phyloP scores from a whole-genome alignment of 768 basidiomycete species.

The Pulveroboletus sp. region DNA sequence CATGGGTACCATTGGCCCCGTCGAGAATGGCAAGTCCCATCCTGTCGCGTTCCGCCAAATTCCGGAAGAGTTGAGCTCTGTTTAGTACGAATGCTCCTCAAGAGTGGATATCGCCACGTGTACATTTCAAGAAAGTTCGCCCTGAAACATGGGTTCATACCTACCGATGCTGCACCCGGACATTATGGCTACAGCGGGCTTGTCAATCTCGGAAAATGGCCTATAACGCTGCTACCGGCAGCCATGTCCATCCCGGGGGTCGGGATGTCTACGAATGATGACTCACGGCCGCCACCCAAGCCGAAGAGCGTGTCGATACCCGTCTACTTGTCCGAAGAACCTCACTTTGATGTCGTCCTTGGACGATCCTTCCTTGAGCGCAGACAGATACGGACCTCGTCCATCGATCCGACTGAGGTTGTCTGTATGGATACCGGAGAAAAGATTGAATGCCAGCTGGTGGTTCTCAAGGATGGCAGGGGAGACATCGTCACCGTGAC shows the following conservation, averaged over 20 bases:
- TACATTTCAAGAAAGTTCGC: conserved; percentile 97
- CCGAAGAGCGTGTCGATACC: conserved; percentile 44
- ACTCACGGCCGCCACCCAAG: conserved; percentile 10
- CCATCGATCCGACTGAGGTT: conserved; percentile 83
- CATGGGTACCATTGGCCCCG: conserved; percentile 86
- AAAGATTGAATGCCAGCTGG: conserved; percentile 86
- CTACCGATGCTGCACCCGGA: conserved; percentile 80
- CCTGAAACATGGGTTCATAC: conserved; percentile 80
- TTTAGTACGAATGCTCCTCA: conserved; percentile 88
- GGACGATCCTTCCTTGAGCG: conserved; percentile 83
- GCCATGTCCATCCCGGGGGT: neutral
- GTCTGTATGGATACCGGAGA: conserved; percentile 91
- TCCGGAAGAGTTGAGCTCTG: neutral
- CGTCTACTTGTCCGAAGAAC: conserved; percentile 90
- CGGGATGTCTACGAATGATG: neutral
- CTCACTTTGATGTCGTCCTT: conserved; percentile 92
- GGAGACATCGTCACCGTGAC: conserved; percentile 91
- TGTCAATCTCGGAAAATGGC: conserved; percentile 81
- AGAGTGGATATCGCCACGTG: conserved; percentile 86
- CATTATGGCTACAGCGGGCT: conserved; percentile 91
- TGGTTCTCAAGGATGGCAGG: conserved; percentile 86
- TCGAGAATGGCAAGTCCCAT: conserved; percentile 61
- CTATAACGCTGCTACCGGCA: conserved; percentile 60
- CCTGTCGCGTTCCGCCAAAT: neutral
- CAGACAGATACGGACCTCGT: conserved; percentile 75